Percentiles rank a stretch among this genome's conserved stretches.
phyloP scores from a whole-genome alignment of 2,329 filamentous ascomycete genomes.

The Cladosporium cucumerinum region DNA sequence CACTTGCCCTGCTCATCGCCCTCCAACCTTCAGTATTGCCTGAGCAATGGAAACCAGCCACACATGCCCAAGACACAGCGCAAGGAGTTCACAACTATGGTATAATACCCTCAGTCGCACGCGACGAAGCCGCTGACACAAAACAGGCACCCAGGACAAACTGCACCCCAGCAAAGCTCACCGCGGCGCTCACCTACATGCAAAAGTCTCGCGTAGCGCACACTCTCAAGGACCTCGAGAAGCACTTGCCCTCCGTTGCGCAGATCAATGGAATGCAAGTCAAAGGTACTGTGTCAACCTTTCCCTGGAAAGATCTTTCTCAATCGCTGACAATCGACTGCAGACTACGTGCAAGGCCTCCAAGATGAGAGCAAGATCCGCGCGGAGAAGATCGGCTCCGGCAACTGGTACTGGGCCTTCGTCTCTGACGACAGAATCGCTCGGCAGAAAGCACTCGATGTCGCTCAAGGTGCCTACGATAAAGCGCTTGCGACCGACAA shows the following conservation, averaged over 20 bases:
- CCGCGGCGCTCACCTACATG: slow-evolving; percentile 58
- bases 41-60: too few relatives aligned
- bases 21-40: neutral
- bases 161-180: slow-evolving; percentile 56
- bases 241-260: slow-evolving; percentile 57
- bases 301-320: neutral
- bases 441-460: slow-evolving; percentile 39
- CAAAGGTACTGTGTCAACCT: slow-evolving; percentile 25
- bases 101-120: neutral
- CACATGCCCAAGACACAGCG: too few relatives aligned
- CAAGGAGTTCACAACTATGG: too few relatives aligned
- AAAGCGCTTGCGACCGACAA: slow-evolving; percentile 35
- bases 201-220: slow-evolving; percentile 59
- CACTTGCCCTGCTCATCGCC: neutral
- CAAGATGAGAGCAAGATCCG: slow-evolving; percentile 60
- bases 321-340: neutral
- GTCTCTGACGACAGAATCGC: slow-evolving; percentile 54
- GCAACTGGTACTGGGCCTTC: slow-evolving; percentile 72
- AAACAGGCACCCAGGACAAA: slow-evolving; percentile 52
- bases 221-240: slow-evolving; percentile 66
- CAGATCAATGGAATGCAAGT: slow-evolving; percentile 62
- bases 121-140: neutral
- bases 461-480: slow-evolving; percentile 37
- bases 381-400: slow-evolving; percentile 67
- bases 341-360: slow-evolving; percentile 61